A percentile compares a stretch with the other conserved stretches of the same genome.
These are phyloP conservation scores for Fusarium sp. DNA, from an alignment of 2,329 filamentous ascomycete genomes.

Conservation along the genomic window DNA sequence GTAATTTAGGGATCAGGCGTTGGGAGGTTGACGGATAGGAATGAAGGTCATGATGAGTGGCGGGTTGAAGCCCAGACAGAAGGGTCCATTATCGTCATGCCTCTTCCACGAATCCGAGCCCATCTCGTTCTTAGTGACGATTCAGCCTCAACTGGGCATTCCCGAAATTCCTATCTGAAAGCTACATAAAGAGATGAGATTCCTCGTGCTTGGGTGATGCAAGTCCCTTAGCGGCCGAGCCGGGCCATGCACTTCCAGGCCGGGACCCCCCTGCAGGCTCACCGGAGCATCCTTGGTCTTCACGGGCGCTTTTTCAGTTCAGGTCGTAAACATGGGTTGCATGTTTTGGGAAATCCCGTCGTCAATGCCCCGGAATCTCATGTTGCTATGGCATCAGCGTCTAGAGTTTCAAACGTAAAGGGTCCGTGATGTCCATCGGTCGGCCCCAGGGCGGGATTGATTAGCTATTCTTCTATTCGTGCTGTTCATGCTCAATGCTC, in stretches of 20 bases:
- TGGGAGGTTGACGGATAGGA: background rate
- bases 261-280: background rate
- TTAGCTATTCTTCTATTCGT: background rate
- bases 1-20: background rate
- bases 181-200: background rate
- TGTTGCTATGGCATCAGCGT: conserved; percentile 27
- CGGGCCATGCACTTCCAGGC: background rate
- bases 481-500: background rate
- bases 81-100: background rate
- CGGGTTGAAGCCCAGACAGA: background rate
- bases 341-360: conserved; percentile 16
- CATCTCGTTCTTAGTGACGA: background rate
- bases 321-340: conserved; percentile 18
- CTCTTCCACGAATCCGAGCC: background rate
- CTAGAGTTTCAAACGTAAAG: conserved; percentile 13
- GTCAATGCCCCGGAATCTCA: conserved; percentile 2
- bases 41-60: background rate
- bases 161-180: background rate
- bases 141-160: background rate
- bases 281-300: background rate
- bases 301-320: conserved; percentile 7
- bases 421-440: conserved; percentile 10
- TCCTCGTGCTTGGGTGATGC: background rate
- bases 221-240: background rate
- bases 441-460: background rate